These are phyloP conservation scores for Camelina laxa DNA, from an alignment of 345 rosid genomes.

Conservation along the genomic window DNA sequence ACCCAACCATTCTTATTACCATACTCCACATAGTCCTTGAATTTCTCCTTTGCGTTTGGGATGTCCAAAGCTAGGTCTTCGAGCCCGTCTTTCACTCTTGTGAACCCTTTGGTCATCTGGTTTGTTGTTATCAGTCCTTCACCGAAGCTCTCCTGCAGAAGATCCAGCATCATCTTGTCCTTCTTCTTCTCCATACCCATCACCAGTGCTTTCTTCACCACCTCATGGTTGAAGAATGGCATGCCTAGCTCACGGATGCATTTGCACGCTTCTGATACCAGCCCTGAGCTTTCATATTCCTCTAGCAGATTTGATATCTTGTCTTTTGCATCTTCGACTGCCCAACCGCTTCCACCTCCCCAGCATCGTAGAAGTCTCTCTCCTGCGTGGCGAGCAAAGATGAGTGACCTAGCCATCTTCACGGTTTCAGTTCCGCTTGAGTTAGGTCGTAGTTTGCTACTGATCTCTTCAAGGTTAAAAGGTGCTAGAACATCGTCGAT, in stretches of 20 bases:
- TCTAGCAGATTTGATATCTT: slow-evolving; percentile 79
- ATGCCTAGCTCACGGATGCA: slow-evolving; percentile 85
- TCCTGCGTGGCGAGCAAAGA: slow-evolving; percentile 89
- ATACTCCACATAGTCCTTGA: slow-evolving; percentile 57
- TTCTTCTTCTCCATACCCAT: slow-evolving; percentile 99
- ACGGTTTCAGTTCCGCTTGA: slow-evolving; percentile 85
- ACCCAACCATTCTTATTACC: slow-evolving; percentile 83
- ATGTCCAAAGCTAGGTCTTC: slow-evolving; percentile 87
- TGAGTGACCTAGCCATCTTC: slow-evolving; percentile 71
- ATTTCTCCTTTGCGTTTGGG: slow-evolving; percentile 82
- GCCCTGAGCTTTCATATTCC: slow-evolving; percentile 82
- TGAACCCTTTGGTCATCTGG: slow-evolving; percentile 87
- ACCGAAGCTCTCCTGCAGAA: slow-evolving; percentile 67
- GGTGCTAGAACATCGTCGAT: slow-evolving; percentile 92
- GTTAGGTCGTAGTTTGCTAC: slow-evolving; percentile 60
- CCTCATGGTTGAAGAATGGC: slow-evolving; percentile 94
- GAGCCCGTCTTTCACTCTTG: slow-evolving; percentile 76
- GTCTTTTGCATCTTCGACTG: slow-evolving; percentile 94
- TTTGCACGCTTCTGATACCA: slow-evolving; percentile 77
- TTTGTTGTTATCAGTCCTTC: slow-evolving; percentile 84
- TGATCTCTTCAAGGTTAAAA: slow-evolving; percentile 72
- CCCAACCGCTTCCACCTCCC: slow-evolving; percentile 99
- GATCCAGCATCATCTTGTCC: slow-evolving; percentile 66
- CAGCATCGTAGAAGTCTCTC: slow-evolving; percentile 93
- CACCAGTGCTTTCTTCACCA: slow-evolving; percentile 90